Conservation (phyloP, 2,329 filamentous ascomycete species). For the Podosphaera leucotricha region DNA sequence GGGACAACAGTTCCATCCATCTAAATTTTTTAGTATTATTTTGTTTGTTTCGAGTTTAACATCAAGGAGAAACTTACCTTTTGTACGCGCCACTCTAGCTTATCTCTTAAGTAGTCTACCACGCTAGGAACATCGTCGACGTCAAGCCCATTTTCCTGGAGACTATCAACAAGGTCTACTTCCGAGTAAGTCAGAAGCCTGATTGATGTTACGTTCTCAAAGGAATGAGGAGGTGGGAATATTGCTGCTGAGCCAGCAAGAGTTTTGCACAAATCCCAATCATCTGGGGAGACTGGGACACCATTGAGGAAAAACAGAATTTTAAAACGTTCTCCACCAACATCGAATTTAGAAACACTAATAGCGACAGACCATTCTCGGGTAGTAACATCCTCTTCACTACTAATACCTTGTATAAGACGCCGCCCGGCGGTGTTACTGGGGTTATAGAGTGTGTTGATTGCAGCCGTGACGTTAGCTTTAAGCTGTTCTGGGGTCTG, state of each 20-base stretch:
- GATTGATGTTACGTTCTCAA: neutral
- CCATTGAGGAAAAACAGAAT: slow-evolving; percentile 9
- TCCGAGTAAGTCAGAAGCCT: slow-evolving; percentile 8
- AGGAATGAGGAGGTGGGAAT: slow-evolving; percentile 9
- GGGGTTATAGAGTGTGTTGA: slow-evolving; percentile 27
- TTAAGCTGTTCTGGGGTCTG: slow-evolving; percentile 27
- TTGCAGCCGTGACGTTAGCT: slow-evolving; percentile 35
- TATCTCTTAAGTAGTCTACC: slow-evolving; percentile 6
- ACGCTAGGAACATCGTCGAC: slow-evolving; percentile 3
- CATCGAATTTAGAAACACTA: slow-evolving; percentile 11
- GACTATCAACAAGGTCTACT: slow-evolving; percentile 5
- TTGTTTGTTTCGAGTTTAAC: neutral
- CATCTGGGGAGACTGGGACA: slow-evolving; percentile 6
- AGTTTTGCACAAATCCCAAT: slow-evolving; percentile 6
- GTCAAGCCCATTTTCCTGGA: slow-evolving; percentile 4
- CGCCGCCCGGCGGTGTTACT: slow-evolving; percentile 1
- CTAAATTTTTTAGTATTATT: slow-evolving; percentile 2
- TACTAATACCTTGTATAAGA: neutral
- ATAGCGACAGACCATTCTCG: slow-evolving; percentile 9
- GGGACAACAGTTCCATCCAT: slow-evolving; percentile 7
- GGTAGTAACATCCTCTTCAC: neutral
- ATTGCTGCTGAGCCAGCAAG: slow-evolving; percentile 8
- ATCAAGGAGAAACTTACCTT: slow-evolving; percentile 7
- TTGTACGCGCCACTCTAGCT: slow-evolving; percentile 11
- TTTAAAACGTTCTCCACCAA: slow-evolving; percentile 8